Conservation (phyloP, 768 basidiomycete genomes). For the Leccinum disarticulatum region DNA sequence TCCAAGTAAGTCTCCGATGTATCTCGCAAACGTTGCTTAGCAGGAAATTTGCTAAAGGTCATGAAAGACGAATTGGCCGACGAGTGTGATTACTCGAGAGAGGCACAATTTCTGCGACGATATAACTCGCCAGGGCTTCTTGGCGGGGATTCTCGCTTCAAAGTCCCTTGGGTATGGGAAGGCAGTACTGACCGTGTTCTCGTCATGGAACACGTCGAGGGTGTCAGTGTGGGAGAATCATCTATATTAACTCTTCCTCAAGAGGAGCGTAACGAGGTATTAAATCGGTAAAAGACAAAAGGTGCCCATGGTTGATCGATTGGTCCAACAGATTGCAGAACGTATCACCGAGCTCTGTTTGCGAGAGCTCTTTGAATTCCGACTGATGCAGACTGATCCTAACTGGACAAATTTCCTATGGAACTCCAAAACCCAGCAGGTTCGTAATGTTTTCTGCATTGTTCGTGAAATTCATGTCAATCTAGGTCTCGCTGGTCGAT, state of each 20-base stretch:
- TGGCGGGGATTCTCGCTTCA: slow-evolving; percentile 66
- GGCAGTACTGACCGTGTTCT: slow-evolving; percentile 80
- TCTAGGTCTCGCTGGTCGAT: slow-evolving; percentile 83
- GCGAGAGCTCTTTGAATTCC: slow-evolving; percentile 86
- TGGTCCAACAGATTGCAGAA: slow-evolving; percentile 66
- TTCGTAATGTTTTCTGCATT: slow-evolving; percentile 22
- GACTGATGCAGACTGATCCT: slow-evolving; percentile 97
- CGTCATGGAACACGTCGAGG: slow-evolving; percentile 85
- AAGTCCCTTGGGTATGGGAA: slow-evolving; percentile 84
- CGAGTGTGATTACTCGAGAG: slow-evolving; percentile 88
- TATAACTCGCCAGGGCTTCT: slow-evolving; percentile 56
- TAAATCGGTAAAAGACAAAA: slow-evolving; percentile 7
- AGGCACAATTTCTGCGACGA: slow-evolving; percentile 65
- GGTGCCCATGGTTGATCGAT: background rate
- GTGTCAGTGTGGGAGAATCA: slow-evolving; percentile 75
- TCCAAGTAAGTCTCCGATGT: slow-evolving; percentile 47
- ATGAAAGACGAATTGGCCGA: slow-evolving; percentile 89
- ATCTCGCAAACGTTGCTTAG: background rate
- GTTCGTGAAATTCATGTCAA: background rate
- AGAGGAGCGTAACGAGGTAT: slow-evolving; percentile 70
- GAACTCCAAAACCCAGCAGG: slow-evolving; percentile 65
- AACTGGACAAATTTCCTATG: slow-evolving; percentile 99
- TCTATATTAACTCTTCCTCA: slow-evolving; percentile 56
- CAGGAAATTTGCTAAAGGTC: slow-evolving; percentile 45
- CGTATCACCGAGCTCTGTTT: slow-evolving; percentile 84